Evolutionary conservation across 2,329 filamentous ascomycete species (phyloP).

Genomic region (Botryotinia calthae): DNA sequence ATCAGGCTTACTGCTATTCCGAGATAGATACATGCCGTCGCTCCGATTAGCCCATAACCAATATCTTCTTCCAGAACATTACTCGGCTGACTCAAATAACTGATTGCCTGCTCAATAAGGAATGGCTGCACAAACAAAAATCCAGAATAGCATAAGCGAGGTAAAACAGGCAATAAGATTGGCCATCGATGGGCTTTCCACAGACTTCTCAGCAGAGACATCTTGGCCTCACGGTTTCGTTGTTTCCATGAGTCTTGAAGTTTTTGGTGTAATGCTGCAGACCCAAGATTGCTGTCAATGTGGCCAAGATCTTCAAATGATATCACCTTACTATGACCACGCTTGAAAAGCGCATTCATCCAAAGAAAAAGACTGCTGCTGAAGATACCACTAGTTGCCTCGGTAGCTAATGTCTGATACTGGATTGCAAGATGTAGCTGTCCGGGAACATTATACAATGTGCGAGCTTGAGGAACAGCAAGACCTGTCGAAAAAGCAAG

Average conservation of each 20-base stretch:
- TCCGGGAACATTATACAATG: background rate
- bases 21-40: no score
- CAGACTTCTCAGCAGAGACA: background rate
- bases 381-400: constrained; percentile 38
- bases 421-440: constrained; percentile 12
- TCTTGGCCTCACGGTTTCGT: background rate
- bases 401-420: constrained; percentile 20
- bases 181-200: background rate
- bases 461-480: background rate
- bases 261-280: background rate
- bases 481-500: background rate
- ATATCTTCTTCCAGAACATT: background rate
- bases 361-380: constrained; percentile 38
- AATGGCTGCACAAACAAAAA: background rate
- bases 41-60: background rate
- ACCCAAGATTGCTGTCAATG: background rate
- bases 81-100: background rate
- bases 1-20: no score
- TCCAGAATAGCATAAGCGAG: background rate
- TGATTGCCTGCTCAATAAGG: background rate
- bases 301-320: background rate
- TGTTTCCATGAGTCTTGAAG: background rate
- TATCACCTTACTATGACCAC: background rate
- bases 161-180: background rate
- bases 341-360: constrained; percentile 31